These are phyloP conservation scores for Dalechampia spathulata DNA, from an alignment of 441 rosid species.

Conservation along the genomic window DNA sequence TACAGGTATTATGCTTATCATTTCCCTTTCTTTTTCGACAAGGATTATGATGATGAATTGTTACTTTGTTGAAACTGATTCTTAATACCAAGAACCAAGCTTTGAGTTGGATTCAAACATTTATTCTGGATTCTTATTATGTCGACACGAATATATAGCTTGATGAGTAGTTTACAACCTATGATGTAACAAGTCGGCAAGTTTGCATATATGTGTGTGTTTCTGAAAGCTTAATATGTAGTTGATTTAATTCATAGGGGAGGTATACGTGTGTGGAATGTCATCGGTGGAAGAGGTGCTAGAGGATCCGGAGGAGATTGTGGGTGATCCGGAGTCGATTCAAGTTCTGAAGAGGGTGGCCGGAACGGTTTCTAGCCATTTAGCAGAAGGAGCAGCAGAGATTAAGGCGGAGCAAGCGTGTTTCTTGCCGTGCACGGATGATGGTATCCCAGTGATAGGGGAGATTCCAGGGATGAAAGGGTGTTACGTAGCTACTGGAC, in stretches of 20 bases:
- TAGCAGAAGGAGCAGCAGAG: slow-evolving; percentile 40
- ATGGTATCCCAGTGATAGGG: slow-evolving; percentile 58
- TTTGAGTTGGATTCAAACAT: too few relatives aligned
- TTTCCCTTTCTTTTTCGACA: too few relatives aligned
- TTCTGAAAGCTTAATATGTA: too few relatives aligned
- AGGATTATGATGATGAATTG: too few relatives aligned
- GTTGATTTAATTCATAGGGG: slow-evolving; percentile 15
- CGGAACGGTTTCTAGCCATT: slow-evolving; percentile 51
- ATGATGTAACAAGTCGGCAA: too few relatives aligned
- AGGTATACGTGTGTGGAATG: slow-evolving; percentile 66
- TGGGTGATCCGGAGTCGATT: slow-evolving; percentile 51
- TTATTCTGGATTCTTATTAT: too few relatives aligned
- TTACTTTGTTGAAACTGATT: too few relatives aligned
- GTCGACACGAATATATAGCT: too few relatives aligned
- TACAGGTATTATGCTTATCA: slow-evolving; percentile 25
- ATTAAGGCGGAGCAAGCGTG: slow-evolving; percentile 79
- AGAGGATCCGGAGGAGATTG: slow-evolving; percentile 58
- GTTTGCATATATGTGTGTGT: too few relatives aligned
- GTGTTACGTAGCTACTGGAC: slow-evolving; percentile 71
- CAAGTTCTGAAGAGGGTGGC: slow-evolving; percentile 59
- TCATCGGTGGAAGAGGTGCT: slow-evolving; percentile 60
- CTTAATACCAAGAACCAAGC: too few relatives aligned
- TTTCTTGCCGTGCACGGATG: slow-evolving; percentile 71
- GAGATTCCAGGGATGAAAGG: slow-evolving; percentile 58
- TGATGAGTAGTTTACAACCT: not conserved